Evolutionary conservation across 1,284 basidiomycete genomes (phyloP).

Genomic region (Hypsizygus ulmarius): DNA sequence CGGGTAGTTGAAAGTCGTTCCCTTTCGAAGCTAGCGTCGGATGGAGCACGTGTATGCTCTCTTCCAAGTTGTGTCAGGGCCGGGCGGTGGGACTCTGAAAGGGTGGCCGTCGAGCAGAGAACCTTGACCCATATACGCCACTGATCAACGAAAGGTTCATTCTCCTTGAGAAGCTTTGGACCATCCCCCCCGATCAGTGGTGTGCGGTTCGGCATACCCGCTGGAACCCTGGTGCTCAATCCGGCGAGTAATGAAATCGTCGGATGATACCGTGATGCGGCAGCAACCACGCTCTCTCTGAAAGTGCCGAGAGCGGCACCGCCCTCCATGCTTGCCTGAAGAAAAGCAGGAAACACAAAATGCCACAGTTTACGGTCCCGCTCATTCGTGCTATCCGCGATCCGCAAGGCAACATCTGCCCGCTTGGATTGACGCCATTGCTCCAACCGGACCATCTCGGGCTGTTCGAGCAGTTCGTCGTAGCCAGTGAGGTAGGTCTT

Average conservation of each 20-base stretch:
- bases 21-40: conserved; percentile 68
- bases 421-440: conserved; percentile 59
- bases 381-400: conserved; percentile 65
- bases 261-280: conserved; percentile 65
- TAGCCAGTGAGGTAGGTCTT: conserved; percentile 56
- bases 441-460: conserved; percentile 55
- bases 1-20: conserved; percentile 78
- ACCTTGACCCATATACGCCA: conserved; percentile 88
- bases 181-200: conserved; percentile 48
- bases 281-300: conserved; percentile 63
- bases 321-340: conserved; percentile 52
- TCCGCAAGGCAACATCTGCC: conserved; percentile 53
- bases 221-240: conserved; percentile 49
- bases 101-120: conserved; percentile 75
- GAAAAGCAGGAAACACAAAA: conserved; percentile 62
- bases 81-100: conserved; percentile 59
- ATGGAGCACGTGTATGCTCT: conserved; percentile 71
- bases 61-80: conserved; percentile 53
- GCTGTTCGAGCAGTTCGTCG: conserved; percentile 61
- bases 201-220: conserved; percentile 41
- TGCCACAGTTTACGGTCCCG: conserved; percentile 71
- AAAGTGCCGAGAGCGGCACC: conserved; percentile 47
- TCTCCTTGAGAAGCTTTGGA: conserved; percentile 56
- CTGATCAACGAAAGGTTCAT: conserved; percentile 69
- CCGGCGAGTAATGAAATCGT: conserved; percentile 67